Conservation (phyloP, 1,139 yeast genomes). For the Meyerozyma elateridarum region DNA sequence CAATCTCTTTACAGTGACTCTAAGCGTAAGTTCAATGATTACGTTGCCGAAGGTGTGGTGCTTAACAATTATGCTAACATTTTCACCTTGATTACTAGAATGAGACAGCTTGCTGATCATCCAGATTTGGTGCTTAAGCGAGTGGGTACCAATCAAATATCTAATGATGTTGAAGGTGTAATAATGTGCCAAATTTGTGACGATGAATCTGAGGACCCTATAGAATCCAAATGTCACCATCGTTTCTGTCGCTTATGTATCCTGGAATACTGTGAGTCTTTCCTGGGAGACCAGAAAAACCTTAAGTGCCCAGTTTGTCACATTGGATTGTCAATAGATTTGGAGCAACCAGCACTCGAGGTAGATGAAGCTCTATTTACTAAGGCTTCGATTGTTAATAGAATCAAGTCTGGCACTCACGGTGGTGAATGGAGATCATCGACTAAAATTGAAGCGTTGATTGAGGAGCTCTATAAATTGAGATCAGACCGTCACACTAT, state of each 20-base stretch:
- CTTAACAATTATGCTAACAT: conserved; percentile 93
- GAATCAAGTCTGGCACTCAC: conserved; percentile 68
- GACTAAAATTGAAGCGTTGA: conserved; percentile 92
- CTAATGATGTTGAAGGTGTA: conserved; percentile 46
- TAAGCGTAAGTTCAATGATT: conserved; percentile 77
- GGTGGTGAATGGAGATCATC: conserved; percentile 88
- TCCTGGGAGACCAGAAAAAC: conserved; percentile 54
- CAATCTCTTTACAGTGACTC: conserved; percentile 84
- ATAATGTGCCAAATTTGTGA: conserved; percentile 90
- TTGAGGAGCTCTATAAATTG: conserved; percentile 83
- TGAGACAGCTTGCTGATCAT: conserved; percentile 97
- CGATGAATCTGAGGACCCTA: conserved; percentile 97
- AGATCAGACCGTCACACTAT: conserved; percentile 85
- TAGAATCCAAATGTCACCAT: conserved; percentile 91
- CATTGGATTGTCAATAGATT: conserved; percentile 82
- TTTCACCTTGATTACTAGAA: conserved; percentile 89
- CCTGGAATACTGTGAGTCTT: conserved; percentile 83
- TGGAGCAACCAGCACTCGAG: conserved; percentile 82
- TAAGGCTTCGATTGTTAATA: conserved; percentile 82
- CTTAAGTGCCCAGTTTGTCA: conserved; percentile 95
- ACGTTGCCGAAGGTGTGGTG: conserved; percentile 93
- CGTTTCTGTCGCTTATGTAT: conserved; percentile 89
- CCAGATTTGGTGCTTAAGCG: conserved; percentile 89
- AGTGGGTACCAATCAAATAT: conserved; percentile 39
- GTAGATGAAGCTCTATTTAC: conserved; percentile 60